These are phyloP conservation scores for Phaeodactylum tricornutum DNA, from an alignment of 108 stramenopile species.

Conservation along the genomic window DNA sequence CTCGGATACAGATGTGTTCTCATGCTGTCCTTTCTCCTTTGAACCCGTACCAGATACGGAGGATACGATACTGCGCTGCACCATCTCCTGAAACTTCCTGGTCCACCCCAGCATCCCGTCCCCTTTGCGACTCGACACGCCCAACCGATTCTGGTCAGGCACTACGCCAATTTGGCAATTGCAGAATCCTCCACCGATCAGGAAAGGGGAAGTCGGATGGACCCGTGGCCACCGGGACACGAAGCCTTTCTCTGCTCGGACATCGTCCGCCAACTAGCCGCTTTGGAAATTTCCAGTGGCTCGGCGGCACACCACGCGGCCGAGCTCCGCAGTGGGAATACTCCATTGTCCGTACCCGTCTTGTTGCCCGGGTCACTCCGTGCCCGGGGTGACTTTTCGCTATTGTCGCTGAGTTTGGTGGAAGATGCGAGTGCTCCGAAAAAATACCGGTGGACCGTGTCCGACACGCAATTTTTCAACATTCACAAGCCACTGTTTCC, in stretches of 20 bases:
- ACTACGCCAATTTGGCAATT: constrained; percentile 10
- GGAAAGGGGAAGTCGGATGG: not conserved
- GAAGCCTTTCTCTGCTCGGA: constrained; percentile 1
- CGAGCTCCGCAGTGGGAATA: not conserved
- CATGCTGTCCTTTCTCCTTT: no score
- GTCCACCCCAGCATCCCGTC: not conserved
- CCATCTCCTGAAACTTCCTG: constrained; percentile 1
- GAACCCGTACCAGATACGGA: no score
- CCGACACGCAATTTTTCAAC: no score
- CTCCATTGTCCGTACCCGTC: no score
- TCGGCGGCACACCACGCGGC: not conserved
- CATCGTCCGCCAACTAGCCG: constrained; percentile 17
- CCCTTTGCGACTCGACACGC: constrained; percentile 9
- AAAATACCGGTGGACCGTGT: not conserved
- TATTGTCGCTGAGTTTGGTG: constrained; percentile 29
- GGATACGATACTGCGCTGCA: not conserved
- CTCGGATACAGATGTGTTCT: no score
- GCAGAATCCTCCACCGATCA: not conserved
- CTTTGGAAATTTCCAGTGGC: constrained; percentile 29
- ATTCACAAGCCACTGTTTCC: no score
- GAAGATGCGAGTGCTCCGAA: not conserved
- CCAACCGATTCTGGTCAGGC: constrained; percentile 34
- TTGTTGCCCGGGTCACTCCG: constrained; percentile 40
- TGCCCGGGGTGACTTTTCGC: constrained; percentile 32
- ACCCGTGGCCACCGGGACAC: not conserved